A percentile compares a stretch with the other conserved stretches of the same genome.
Conservation (phyloP, 257 asterid genomes). For the Scutellaria barbata region DNA sequence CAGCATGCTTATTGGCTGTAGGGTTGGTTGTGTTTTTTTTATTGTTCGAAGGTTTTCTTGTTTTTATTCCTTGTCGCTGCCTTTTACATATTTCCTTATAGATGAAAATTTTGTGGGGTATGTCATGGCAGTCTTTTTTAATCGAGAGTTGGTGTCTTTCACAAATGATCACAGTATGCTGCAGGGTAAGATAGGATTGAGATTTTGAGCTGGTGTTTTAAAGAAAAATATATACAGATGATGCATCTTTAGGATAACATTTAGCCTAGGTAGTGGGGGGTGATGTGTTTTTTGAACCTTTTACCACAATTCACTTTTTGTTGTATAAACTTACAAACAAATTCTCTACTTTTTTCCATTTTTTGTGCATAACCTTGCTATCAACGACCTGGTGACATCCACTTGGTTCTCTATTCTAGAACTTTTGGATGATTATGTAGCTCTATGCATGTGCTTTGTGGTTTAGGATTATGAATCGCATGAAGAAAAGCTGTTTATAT, state of each 20-base stretch:
- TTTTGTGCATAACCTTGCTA: background rate
- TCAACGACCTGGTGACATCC: background rate
- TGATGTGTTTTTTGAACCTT: background rate
- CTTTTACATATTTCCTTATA: background rate
- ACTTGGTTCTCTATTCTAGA: background rate
- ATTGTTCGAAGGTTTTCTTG: background rate
- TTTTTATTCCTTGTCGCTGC: background rate
- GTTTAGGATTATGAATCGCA: background rate
- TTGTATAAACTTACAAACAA: background rate
- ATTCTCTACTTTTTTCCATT: background rate
- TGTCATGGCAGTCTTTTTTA: background rate
- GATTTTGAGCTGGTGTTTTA: slow-evolving; percentile 6
- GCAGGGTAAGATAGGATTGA: background rate
- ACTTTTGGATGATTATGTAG: background rate
- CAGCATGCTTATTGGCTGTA: background rate
- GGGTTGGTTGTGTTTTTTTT: background rate
- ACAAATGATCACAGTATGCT: background rate
- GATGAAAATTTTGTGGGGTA: background rate
- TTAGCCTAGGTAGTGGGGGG: background rate
- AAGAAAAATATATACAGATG: slow-evolving; percentile 1
- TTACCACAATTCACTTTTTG: background rate
- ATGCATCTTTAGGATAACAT: slow-evolving; percentile 1
- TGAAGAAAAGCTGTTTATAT: no score
- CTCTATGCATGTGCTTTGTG: background rate
- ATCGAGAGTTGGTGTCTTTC: background rate